A percentile compares a stretch with the other conserved stretches of the same genome.
Evolutionary conservation across 768 basidiomycete species (phyloP).

Genomic region (Tulasnella sp.): DNA sequence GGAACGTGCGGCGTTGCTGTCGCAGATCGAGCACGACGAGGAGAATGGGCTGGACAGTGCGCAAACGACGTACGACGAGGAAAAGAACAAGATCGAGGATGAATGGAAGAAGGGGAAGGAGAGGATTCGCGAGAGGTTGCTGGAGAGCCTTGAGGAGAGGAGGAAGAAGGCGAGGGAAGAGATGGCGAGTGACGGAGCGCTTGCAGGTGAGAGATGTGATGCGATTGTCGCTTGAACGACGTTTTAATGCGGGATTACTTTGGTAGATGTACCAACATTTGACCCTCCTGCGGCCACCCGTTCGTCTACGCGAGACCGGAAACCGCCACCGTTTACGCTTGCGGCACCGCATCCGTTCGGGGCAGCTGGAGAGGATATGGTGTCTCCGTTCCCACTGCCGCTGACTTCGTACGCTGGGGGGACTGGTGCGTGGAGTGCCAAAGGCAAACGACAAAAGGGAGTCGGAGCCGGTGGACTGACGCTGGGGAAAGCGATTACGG

Average conservation of each 20-base stretch:
- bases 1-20: slow-evolving; percentile 63
- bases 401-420: slow-evolving; percentile 32
- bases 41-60: slow-evolving; percentile 54
- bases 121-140: slow-evolving; percentile 58
- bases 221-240: neutral
- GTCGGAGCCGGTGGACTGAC: slow-evolving; percentile 27
- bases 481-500: slow-evolving; percentile 57
- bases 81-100: slow-evolving; percentile 67
- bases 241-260: neutral
- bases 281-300: slow-evolving; percentile 28
- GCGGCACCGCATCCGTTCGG: slow-evolving; percentile 56
- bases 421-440: slow-evolving; percentile 15
- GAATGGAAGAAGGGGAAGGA: slow-evolving; percentile 71
- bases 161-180: slow-evolving; percentile 70
- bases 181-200: slow-evolving; percentile 78
- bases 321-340: slow-evolving; percentile 38
- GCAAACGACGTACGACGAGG: slow-evolving; percentile 63
- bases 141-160: slow-evolving; percentile 79
- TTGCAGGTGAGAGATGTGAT: slow-evolving; percentile 38
- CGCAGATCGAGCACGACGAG: slow-evolving; percentile 56
- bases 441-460: slow-evolving; percentile 25
- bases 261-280: slow-evolving; percentile 2
- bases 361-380: slow-evolving; percentile 73
- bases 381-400: slow-evolving; percentile 71
- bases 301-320: slow-evolving; percentile 11